Base-by-base conservation (phyloP, 2,329 filamentous ascomycete genomes). In the Elsinoe arachidis region DNA sequence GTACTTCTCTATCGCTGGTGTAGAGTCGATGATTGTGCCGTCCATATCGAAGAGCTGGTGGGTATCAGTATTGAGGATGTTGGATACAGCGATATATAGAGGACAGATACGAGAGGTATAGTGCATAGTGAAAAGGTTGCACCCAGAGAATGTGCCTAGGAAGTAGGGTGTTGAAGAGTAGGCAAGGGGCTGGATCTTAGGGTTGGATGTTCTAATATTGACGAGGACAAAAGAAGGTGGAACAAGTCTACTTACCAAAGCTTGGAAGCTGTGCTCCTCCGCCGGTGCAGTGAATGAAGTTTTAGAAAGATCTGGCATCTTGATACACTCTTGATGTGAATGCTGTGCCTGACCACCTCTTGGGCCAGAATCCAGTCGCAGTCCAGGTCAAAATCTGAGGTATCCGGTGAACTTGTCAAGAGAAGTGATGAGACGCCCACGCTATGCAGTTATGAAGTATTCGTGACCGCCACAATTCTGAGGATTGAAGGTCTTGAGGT, bases 21-120 rank as follows among this genome's bases (percentile, higher is more conserved):
- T 92, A 14, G 86, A 90, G 69, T 92, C 88, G 66, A 92, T 90
- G 62, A 92, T 87, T 15, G 88, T 91, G 38, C 87, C 88, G 68
- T 90, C 86, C 84, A 89, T 88, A 68, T 90, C 86, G 65, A 88
- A 85, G 5, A 88, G 76, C 67, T 71, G 66, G 65, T 65, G 66
- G 12, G 7, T 30, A 30, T 30, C 26, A 30, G 26, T 7, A 30
- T 30, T 30, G 26, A 30, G 3, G 9, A 4, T 30, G 26, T 2
- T 9, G 9, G 26, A 7, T 30, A 30, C 26, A 30, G 26, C 26
- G 26, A 30, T 5, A 30, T 9, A 9, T 9, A 30, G 26, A 30
- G 7, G 26, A 4, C 7, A 9, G 3, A 5, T 5, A 30, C 26
- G 26, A 30, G 26, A 5, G 49, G 23, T 58, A 33, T 33, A 39